A percentile compares a stretch with the other conserved stretches of the same genome.
phyloP scores from a whole-genome alignment of 441 rosid genomes.

The Mallotus repandus region DNA sequence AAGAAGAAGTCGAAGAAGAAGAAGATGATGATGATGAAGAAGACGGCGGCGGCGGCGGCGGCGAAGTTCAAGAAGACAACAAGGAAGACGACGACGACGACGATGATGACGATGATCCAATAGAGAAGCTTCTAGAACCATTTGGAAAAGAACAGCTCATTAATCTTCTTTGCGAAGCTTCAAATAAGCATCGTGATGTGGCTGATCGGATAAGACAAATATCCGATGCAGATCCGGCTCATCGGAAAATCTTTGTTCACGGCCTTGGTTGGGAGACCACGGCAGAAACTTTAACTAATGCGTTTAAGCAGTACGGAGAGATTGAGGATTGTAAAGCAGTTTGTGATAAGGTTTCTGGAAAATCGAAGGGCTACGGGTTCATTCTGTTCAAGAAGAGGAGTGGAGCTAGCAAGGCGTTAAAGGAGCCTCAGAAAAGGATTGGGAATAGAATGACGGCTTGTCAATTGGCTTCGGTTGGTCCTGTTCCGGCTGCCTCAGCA shows the following conservation, averaged over 20 bases:
- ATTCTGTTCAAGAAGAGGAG: slow-evolving; percentile 41
- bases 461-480: slow-evolving; percentile 45
- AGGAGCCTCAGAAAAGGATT: slow-evolving; percentile 47
- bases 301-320: slow-evolving; percentile 38
- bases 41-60: neutral
- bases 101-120: slow-evolving; percentile 27
- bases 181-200: slow-evolving; percentile 27
- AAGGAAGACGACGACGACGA: slow-evolving; percentile 10
- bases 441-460: slow-evolving; percentile 47
- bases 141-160: slow-evolving; percentile 37
- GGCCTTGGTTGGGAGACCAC: slow-evolving; percentile 49
- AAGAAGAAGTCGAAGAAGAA: slow-evolving; percentile 26
- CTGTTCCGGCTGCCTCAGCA: slow-evolving; percentile 13
- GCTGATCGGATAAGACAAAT: slow-evolving; percentile 24
- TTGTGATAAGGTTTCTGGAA: slow-evolving; percentile 38
- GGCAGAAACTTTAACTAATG: slow-evolving; percentile 32
- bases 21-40: slow-evolving; percentile 28
- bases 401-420: slow-evolving; percentile 41
- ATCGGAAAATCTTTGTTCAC: slow-evolving; percentile 55
- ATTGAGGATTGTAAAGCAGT: slow-evolving; percentile 59
- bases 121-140: slow-evolving; percentile 41
- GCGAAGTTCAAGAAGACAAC: neutral
- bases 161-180: slow-evolving; percentile 33
- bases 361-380: slow-evolving; percentile 52
- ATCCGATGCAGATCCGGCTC: slow-evolving; percentile 44